A percentile compares a stretch with the other conserved stretches of the same genome.
Conservation (phyloP, 345 rosid genomes). For the Eucalyptus pumila region DNA sequence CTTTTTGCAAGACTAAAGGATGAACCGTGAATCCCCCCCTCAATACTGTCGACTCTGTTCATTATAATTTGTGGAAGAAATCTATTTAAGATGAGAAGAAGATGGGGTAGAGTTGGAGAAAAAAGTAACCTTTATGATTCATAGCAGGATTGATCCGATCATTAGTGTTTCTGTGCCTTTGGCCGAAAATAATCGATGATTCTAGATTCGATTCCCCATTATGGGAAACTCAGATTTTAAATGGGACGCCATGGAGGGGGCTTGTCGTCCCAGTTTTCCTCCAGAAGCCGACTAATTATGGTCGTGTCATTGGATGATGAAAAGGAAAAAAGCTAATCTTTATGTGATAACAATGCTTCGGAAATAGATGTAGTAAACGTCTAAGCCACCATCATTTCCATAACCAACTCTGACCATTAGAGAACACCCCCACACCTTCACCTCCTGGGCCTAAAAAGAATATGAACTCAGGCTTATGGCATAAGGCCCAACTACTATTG, state of each 20-base stretch:
- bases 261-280: not conserved
- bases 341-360: not conserved
- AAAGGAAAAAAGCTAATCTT: not conserved
- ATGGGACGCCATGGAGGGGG: not conserved
- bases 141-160: not conserved
- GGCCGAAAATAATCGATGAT: not conserved
- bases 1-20: not conserved
- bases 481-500: not conserved
- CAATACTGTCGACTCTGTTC: not conserved
- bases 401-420: not conserved
- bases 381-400: not conserved
- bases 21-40: not conserved
- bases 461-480: not conserved
- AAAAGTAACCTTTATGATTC: not conserved
- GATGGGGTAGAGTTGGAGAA: not conserved
- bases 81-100: not conserved
- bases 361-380: not conserved
- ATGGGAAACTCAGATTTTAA: not conserved
- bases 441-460: not conserved
- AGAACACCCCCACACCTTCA: not conserved
- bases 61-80: not conserved
- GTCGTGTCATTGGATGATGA: not conserved
- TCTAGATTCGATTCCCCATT: not conserved
- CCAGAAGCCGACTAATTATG: not conserved
- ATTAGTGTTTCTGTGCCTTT: not conserved